Percentiles rank a stretch among this genome's conserved stretches.
Conservation (phyloP, 495 filamentous ascomycete species). For the Lophiostoma macrostomum region DNA sequence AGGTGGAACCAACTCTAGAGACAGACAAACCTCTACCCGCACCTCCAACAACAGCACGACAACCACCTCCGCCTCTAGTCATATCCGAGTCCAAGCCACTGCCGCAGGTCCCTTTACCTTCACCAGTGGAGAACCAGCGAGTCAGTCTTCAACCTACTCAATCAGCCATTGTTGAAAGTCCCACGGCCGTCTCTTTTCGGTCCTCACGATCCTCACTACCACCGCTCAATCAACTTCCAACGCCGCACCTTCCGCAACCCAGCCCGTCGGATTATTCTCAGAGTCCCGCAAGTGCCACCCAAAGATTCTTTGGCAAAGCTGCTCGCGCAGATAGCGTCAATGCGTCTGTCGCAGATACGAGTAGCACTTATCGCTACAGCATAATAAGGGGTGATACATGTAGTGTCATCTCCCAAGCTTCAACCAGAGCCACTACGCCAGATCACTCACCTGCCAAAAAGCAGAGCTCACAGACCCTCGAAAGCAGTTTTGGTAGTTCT, state of each 20-base stretch:
- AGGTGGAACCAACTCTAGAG: constrained; percentile 12
- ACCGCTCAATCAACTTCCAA: constrained; percentile 35
- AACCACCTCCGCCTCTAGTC: constrained; percentile 28
- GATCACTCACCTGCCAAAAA: constrained; percentile 53
- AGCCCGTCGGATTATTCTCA: constrained; percentile 37
- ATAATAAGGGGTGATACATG: constrained; percentile 73
- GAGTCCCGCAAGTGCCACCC: constrained; percentile 30
- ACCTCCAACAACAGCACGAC: constrained; percentile 21
- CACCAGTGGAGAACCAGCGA: constrained; percentile 18
- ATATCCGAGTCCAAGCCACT: constrained; percentile 37
- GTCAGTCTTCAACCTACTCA: constrained; percentile 18
- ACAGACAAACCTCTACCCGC: constrained; percentile 35
- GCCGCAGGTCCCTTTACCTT: constrained; percentile 32
- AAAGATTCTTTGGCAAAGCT: constrained; percentile 32
- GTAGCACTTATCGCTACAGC: constrained; percentile 71
- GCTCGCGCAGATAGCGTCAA: constrained; percentile 48
- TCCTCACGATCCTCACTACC: constrained; percentile 36
- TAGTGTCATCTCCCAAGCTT: constrained; percentile 74
- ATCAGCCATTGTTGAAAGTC: constrained; percentile 32
- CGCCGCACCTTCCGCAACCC: constrained; percentile 42
- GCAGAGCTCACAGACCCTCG: constrained; percentile 32
- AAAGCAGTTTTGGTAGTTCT: constrained; percentile 41
- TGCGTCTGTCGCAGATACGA: constrained; percentile 57
- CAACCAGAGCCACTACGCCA: constrained; percentile 87
- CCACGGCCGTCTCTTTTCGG: constrained; percentile 31